phyloP scores from a whole-genome alignment of 2,329 filamentous ascomycete genomes.

The Ceratocystis huliohia region DNA sequence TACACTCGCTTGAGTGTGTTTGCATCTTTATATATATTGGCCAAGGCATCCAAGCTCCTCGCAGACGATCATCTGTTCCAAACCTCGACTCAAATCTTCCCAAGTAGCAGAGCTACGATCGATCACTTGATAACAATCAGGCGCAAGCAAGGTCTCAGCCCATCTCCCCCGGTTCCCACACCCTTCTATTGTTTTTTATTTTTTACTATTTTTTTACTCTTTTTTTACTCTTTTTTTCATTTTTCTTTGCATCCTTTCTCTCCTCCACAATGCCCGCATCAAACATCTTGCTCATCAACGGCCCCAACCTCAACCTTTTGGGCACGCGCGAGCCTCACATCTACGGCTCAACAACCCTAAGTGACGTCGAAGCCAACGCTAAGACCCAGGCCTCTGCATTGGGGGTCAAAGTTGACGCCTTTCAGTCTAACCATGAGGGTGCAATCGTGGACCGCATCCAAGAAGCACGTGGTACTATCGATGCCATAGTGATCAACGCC shows the following conservation, averaged over 20 bases:
- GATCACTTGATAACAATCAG: not conserved
- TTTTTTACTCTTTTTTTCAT: no score
- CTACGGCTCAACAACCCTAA: constrained; percentile 58
- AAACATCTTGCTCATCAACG: constrained; percentile 60
- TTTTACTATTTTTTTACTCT: not conserved
- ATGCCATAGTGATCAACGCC: constrained; percentile 63
- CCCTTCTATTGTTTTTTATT: not conserved
- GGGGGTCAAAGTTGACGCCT: constrained; percentile 39
- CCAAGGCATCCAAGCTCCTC: not conserved
- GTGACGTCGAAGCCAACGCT: constrained; percentile 43
- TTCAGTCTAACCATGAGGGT: constrained; percentile 71
- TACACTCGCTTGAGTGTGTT: not conserved
- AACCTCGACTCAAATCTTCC: not conserved
- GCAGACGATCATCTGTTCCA: not conserved
- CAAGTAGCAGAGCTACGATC: not conserved
- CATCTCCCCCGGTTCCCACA: not conserved
- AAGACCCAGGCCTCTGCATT: constrained; percentile 38
- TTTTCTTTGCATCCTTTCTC: not conserved
- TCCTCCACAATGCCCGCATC: constrained; percentile 27
- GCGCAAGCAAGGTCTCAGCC: not conserved
- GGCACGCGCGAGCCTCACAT: constrained; percentile 61
- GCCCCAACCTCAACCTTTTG: constrained; percentile 72
- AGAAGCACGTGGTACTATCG: constrained; percentile 42
- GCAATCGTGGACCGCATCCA: constrained; percentile 63
- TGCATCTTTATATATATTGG: not conserved